Evolutionary conservation across 2,329 filamentous ascomycete genomes (phyloP).

Genomic region (Stenocarpella maydis): DNA sequence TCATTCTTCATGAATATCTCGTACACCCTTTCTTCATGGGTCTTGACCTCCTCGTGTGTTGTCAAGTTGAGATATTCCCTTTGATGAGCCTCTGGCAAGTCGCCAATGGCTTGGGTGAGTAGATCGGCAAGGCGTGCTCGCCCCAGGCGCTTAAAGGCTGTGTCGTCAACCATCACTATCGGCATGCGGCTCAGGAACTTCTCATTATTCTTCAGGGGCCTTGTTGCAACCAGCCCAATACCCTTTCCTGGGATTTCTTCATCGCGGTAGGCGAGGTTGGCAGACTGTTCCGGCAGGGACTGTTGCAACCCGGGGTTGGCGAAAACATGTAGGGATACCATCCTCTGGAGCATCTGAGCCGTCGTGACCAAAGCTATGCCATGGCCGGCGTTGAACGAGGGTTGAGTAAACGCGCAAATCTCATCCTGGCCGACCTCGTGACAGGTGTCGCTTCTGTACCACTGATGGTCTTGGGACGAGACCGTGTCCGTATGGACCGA

Average conservation of each 20-base stretch:
- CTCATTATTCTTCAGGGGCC: slow-evolving; percentile 41
- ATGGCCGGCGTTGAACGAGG: slow-evolving; percentile 39
- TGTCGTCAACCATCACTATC: slow-evolving; percentile 45
- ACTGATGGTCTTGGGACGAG: not conserved
- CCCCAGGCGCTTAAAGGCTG: slow-evolving; percentile 38
- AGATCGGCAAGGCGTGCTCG: slow-evolving; percentile 38
- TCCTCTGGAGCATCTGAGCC: slow-evolving; percentile 35
- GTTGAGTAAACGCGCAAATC: slow-evolving; percentile 41
- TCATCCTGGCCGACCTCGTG: slow-evolving; percentile 32
- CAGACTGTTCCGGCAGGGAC: not conserved
- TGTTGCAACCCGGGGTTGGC: not conserved
- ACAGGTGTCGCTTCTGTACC: slow-evolving; percentile 30
- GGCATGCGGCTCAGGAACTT: slow-evolving; percentile 44
- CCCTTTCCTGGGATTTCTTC: slow-evolving; percentile 44
- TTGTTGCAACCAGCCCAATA: slow-evolving; percentile 43
- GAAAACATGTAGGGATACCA: slow-evolving; percentile 34
- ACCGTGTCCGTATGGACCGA: not conserved
- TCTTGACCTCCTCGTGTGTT: slow-evolving; percentile 37
- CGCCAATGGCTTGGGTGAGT: slow-evolving; percentile 40
- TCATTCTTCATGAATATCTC: slow-evolving; percentile 46
- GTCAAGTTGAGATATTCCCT: slow-evolving; percentile 42
- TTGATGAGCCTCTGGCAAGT: slow-evolving; percentile 39
- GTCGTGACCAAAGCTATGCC: slow-evolving; percentile 44
- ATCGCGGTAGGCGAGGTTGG: slow-evolving; percentile 37
- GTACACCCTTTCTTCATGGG: slow-evolving; percentile 39